A percentile compares a stretch with the other conserved stretches of the same genome.
phyloP scores from a whole-genome alignment of 352 stramenopile species.

The Pythium scleroteichum region DNA sequence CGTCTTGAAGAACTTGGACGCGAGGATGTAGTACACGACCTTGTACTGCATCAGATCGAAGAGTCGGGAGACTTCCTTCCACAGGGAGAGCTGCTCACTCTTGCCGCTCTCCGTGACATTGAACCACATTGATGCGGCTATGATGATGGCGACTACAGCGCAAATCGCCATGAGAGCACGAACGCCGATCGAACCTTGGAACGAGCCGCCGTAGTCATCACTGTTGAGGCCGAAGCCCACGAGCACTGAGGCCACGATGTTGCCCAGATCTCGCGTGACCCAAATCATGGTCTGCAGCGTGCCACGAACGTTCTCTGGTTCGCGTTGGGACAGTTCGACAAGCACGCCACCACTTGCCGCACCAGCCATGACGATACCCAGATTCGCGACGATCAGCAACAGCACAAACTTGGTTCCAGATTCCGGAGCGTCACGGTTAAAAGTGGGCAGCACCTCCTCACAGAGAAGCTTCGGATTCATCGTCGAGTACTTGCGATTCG shows the following conservation, averaged over 20 bases:
- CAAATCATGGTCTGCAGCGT: constrained; percentile 36
- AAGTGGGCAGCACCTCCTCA: constrained; percentile 9
- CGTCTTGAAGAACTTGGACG: constrained; percentile 35
- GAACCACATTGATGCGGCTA: constrained; percentile 16
- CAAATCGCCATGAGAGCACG: constrained; percentile 25
- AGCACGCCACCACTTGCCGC: constrained; percentile 46
- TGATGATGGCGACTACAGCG: constrained; percentile 9
- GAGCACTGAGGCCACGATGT: constrained; percentile 19
- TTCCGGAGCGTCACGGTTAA: constrained; percentile 32
- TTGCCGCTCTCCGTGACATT: constrained; percentile 27
- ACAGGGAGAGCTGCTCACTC: constrained; percentile 13
- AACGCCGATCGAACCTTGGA: constrained; percentile 18
- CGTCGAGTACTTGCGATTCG: constrained; percentile 13
- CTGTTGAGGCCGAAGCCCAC: constrained; percentile 38
- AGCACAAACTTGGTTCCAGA: constrained; percentile 37
- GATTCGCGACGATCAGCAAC: constrained; percentile 51
- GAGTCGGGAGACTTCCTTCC: constrained; percentile 2
- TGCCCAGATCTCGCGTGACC: constrained; percentile 25
- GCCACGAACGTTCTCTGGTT: constrained; percentile 32
- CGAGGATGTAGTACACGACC: constrained; percentile 33
- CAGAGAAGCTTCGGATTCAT: constrained; percentile 15
- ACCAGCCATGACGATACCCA: constrained; percentile 56
- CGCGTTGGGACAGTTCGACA: constrained; percentile 38
- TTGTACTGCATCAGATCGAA: constrained; percentile 28
- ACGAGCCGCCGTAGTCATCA: constrained; percentile 30